Conservation (phyloP, 768 basidiomycete genomes). For the Strobilomyces dryophilus region DNA sequence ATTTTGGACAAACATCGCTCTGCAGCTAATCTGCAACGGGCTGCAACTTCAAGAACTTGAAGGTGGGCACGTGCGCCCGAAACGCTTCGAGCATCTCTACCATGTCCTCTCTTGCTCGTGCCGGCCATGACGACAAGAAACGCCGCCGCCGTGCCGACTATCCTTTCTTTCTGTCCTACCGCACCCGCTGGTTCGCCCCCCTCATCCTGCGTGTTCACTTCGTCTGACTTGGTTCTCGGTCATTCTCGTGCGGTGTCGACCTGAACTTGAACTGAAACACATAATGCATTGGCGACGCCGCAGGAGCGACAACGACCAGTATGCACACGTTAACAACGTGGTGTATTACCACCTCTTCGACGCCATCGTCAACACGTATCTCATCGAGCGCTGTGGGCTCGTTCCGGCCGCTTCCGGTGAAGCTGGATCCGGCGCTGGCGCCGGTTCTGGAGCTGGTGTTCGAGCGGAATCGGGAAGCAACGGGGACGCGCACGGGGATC, state of each 20-base stretch:
- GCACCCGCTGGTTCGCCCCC: conserved; percentile 59
- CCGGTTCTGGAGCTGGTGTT: too few relatives aligned
- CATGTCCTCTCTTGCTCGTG: neutral
- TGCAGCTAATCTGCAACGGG: too few relatives aligned
- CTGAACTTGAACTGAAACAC: too few relatives aligned
- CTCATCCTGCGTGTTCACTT: neutral
- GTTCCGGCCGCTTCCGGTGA: conserved; percentile 41
- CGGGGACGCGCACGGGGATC: conserved; percentile 14
- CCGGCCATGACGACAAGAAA: conserved; percentile 27
- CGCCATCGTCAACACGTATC: conserved; percentile 76
- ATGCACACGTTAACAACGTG: conserved; percentile 77
- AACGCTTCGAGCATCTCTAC: neutral
- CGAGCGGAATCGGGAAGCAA: neutral
- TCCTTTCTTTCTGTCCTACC: conserved; percentile 54
- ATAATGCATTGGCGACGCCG: neutral
- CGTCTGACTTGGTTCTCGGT: conserved; percentile 6
- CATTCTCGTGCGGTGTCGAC: neutral
- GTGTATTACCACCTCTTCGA: conserved; percentile 82
- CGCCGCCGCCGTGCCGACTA: conserved; percentile 49
- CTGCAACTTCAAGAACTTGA: too few relatives aligned
- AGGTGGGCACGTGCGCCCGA: too few relatives aligned
- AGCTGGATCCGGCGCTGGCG: too few relatives aligned
- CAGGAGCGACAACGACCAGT: conserved; percentile 88
- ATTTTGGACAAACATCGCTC: too few relatives aligned
- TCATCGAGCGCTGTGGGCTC: conserved; percentile 60